phyloP scores from a whole-genome alignment of 2,329 filamentous ascomycete genomes.

The Aspergillus quadrilineatus region DNA sequence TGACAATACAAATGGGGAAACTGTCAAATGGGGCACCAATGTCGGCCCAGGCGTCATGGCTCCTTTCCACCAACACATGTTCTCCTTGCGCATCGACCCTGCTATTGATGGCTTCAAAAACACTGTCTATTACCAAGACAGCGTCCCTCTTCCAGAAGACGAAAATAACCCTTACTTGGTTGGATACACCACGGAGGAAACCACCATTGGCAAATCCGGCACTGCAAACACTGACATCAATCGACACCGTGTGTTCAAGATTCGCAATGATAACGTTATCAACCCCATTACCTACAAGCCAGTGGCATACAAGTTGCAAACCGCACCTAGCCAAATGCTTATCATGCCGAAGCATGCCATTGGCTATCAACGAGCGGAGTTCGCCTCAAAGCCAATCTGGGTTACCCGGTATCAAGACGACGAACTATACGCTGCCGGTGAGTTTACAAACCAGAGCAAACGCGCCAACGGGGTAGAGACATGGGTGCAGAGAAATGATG shows the following conservation, averaged over 20 bases:
- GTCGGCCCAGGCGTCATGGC: slow-evolving; percentile 69
- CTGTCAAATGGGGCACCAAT: slow-evolving; percentile 66
- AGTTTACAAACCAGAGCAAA: slow-evolving; percentile 59
- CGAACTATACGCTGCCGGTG: slow-evolving; percentile 55
- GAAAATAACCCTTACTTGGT: slow-evolving; percentile 51
- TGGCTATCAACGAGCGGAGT: slow-evolving; percentile 53
- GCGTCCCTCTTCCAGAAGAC: slow-evolving; percentile 59
- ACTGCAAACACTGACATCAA: slow-evolving; percentile 51
- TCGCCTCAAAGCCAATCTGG: slow-evolving; percentile 57
- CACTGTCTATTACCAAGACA: slow-evolving; percentile 58
- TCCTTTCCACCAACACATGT: slow-evolving; percentile 73
- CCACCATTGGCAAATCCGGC: slow-evolving; percentile 47
- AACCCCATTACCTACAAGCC: slow-evolving; percentile 57
- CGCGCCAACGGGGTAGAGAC: slow-evolving; percentile 54
- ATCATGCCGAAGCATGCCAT: slow-evolving; percentile 51
- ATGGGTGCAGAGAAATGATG: slow-evolving; percentile 50
- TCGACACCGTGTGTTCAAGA: slow-evolving; percentile 57
- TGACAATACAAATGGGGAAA: slow-evolving; percentile 58
- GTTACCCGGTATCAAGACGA: slow-evolving; percentile 55
- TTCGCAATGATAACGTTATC: slow-evolving; percentile 52
- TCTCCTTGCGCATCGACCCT: slow-evolving; percentile 65
- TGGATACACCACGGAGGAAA: slow-evolving; percentile 52
- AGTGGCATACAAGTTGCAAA: slow-evolving; percentile 58
- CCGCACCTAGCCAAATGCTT: slow-evolving; percentile 59
- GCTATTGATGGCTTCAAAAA: slow-evolving; percentile 59